These are phyloP conservation scores for Teratosphaeria zuluensis DNA, from an alignment of 2,329 filamentous ascomycete species.

Conservation along the genomic window DNA sequence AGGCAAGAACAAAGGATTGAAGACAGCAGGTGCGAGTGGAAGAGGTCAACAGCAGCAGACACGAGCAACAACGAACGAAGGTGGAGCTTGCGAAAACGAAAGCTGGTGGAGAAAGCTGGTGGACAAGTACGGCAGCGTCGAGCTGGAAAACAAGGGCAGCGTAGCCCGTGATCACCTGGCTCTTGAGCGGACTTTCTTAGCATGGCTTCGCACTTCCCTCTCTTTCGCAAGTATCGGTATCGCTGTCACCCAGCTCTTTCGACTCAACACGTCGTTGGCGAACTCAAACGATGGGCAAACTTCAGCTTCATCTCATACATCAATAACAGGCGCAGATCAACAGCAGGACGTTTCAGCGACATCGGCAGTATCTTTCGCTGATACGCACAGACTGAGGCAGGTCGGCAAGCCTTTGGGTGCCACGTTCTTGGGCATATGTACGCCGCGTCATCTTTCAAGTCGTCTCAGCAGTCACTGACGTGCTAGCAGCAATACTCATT, in stretches of 20 bases:
- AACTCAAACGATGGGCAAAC: conserved; percentile 6
- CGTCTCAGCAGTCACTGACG: neutral
- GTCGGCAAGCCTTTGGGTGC: conserved; percentile 67
- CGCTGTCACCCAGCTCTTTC: conserved; percentile 74
- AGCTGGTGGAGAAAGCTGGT: conserved; percentile 46
- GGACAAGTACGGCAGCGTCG: conserved; percentile 56
- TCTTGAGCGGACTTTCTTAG: conserved; percentile 72
- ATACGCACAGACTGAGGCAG: conserved; percentile 40
- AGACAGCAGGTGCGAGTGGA: conserved; percentile 2
- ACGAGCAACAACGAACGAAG: neutral
- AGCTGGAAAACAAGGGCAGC: conserved; percentile 77
- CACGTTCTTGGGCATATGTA: conserved; percentile 60
- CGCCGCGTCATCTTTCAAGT: conserved; percentile 5
- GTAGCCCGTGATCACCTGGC: conserved; percentile 76
- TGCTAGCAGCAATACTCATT: conserved; percentile 52
- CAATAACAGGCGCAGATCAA: neutral
- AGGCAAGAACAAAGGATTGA: conserved; percentile 1
- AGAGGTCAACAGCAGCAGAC: conserved; percentile 1
- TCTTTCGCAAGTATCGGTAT: conserved; percentile 76
- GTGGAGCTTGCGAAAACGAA: conserved; percentile 12
- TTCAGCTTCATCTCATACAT: conserved; percentile 4
- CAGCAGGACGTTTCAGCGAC: conserved; percentile 1
- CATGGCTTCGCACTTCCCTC: conserved; percentile 74
- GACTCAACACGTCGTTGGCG: conserved; percentile 60
- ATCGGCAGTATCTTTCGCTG: conserved; percentile 7